phyloP scores from a whole-genome alignment of 371 early-diverging fungal species.

The Dinochytrium kinnereticum region DNA sequence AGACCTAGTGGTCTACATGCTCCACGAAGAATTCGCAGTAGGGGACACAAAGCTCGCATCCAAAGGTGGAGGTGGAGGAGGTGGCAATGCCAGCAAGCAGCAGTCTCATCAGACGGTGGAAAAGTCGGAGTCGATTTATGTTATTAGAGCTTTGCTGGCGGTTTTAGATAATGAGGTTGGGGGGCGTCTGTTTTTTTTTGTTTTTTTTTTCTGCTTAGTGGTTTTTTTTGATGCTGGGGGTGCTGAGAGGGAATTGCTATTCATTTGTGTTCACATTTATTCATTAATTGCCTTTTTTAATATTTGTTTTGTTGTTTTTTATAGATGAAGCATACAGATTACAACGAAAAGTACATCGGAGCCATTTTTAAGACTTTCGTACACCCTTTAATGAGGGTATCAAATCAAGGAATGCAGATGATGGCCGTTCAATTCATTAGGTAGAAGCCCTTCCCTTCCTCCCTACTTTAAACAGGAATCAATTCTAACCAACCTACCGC shows the following conservation, averaged over 20 bases:
- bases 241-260: too few relatives aligned
- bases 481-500: too few relatives aligned
- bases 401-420: conserved; percentile 46
- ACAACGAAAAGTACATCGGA: conserved; percentile 55
- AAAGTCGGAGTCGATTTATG: conserved; percentile 33
- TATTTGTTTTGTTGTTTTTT: not conserved
- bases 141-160: conserved; percentile 46
- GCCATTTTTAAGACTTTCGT: conserved; percentile 55
- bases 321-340: conserved; percentile 50
- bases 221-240: not conserved
- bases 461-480: too few relatives aligned
- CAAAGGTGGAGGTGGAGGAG: too few relatives aligned
- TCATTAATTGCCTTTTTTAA: not conserved
- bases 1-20: conserved; percentile 51
- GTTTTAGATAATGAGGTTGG: conserved; percentile 53
- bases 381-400: conserved; percentile 48
- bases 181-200: not conserved
- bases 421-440: conserved; percentile 56
- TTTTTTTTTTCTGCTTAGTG: not conserved
- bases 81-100: conserved; percentile 12
- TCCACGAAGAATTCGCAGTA: conserved; percentile 47
- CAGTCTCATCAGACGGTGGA: not conserved
- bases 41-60: conserved; percentile 41
- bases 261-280: too few relatives aligned
- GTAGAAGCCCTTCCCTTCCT: too few relatives aligned